Conservation (phyloP, 495 filamentous ascomycete species). For the Neurospora sublineolata region DNA sequence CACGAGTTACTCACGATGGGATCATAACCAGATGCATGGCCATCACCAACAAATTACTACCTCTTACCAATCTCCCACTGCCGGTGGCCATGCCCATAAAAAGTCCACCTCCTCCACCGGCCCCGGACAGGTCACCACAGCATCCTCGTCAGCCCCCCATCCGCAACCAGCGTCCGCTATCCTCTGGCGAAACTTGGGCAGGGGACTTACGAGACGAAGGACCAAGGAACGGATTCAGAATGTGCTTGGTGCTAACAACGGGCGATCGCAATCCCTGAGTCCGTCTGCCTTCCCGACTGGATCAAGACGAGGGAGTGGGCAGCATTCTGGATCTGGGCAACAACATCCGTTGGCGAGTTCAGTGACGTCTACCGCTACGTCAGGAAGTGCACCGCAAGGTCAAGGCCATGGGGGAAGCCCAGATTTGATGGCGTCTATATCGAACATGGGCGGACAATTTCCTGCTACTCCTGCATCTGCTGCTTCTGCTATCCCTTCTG, state of each 20-base stretch:
- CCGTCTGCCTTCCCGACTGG: background rate
- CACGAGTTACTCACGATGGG: conserved; percentile 30
- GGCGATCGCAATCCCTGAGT: background rate
- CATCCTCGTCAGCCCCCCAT: background rate
- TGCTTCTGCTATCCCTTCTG: background rate
- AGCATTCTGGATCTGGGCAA: background rate
- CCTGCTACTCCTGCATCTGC: background rate
- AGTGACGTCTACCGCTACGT: background rate
- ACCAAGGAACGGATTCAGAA: background rate
- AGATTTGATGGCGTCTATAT: background rate
- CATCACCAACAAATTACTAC: background rate
- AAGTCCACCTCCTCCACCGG: background rate
- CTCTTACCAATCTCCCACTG: background rate
- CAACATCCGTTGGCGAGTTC: background rate
- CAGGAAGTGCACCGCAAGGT: background rate
- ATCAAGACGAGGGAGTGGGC: background rate
- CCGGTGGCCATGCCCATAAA: background rate
- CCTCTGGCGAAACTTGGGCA: background rate
- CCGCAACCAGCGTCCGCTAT: background rate
- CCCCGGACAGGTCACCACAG: background rate
- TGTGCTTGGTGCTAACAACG: background rate
- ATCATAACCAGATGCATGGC: conserved; percentile 5
- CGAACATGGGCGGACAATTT: background rate
- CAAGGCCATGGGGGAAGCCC: background rate
- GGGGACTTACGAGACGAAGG: background rate